Base-by-base conservation (phyloP, 2,329 filamentous ascomycete species). In the Xylaria sp. region DNA sequence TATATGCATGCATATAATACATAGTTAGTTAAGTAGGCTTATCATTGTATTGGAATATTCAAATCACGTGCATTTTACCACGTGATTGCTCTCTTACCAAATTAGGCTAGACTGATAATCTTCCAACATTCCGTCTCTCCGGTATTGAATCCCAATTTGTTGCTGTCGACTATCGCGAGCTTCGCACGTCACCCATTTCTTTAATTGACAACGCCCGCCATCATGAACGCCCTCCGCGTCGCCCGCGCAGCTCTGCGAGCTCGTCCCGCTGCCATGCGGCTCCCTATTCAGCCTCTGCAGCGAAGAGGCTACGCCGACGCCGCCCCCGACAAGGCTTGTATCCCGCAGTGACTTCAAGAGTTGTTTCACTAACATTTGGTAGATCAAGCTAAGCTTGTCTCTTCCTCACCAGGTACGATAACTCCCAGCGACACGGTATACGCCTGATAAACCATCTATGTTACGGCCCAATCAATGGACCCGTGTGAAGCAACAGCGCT, bases 341-440 rank as follows among this genome's bases (percentile, higher is more conserved):
- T 38, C 46, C 54, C 49, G 15, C 25, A 13, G 13, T 15, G 25
- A 47, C 51, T 29, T n/a, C 23, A 13, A 51, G 29, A 60, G 33
- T 44, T 63, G 52, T 66, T 54, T 69, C 67, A 64, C 74, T 77
- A 70, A 77, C 70, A 44, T 63, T 64, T 29, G 41, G 62, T 72
- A 89, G 87, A 96, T 99, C 87, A 96, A 96, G 89, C 89, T 99
- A 84, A 97, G 92, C 85, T 86, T 99, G 84, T 88, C 91, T 79
- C 91, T 99, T 74, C 95, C 95, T 83, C 94, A 98, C 84, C 91
- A 97, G 93, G 95, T 98, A 92, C 81, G 91, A 76, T 52, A n/a
- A 19, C 15, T 19, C 40, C 47, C 46, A 31, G n/a, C 37, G n/a
- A 17, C 38, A 38, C 49, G 29, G 40, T 11, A n/a, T 2, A 1